phyloP scores from a whole-genome alignment of 768 basidiomycete genomes.

The Russula sp. region DNA sequence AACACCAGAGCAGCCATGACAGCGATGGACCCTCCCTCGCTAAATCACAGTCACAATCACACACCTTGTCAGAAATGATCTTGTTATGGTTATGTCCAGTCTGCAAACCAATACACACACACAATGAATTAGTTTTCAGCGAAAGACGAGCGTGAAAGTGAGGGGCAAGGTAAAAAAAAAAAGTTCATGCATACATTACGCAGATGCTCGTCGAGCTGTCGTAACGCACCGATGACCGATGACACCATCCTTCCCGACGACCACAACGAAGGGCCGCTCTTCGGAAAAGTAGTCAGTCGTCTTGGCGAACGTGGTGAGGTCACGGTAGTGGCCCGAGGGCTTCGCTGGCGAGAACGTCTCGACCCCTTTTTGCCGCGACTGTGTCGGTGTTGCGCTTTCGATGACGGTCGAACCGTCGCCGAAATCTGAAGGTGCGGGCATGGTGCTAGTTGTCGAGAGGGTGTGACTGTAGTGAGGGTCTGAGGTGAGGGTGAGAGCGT shows the following conservation, averaged over 20 bases:
- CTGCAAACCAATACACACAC: slow-evolving; percentile 37
- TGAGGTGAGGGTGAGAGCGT: too few relatives aligned
- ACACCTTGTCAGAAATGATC: slow-evolving; percentile 63
- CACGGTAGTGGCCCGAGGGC: too few relatives aligned
- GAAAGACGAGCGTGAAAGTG: too few relatives aligned
- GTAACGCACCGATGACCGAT: slow-evolving; percentile 63
- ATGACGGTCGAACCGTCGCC: slow-evolving; percentile 19
- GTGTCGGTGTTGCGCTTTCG: slow-evolving; percentile 1
- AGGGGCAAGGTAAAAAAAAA: not conserved
- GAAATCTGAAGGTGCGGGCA: slow-evolving; percentile 19
- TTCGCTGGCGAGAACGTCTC: not conserved
- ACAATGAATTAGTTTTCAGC: too few relatives aligned
- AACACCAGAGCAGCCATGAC: not conserved
- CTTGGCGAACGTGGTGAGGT: slow-evolving; percentile 8
- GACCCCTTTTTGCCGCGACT: slow-evolving; percentile 9
- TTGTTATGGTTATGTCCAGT: slow-evolving; percentile 49
- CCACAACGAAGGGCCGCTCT: slow-evolving; percentile 68
- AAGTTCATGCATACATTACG: slow-evolving; percentile 39
- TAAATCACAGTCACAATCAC: not conserved
- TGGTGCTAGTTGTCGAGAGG: not conserved
- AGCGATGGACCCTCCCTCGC: not conserved
- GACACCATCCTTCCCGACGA: slow-evolving; percentile 63
- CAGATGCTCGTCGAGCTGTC: slow-evolving; percentile 66
- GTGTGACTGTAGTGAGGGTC: not conserved
- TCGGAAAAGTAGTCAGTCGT: slow-evolving; percentile 38